Conservation (phyloP, 2,329 filamentous ascomycete genomes). For the Endothia cerciana region DNA sequence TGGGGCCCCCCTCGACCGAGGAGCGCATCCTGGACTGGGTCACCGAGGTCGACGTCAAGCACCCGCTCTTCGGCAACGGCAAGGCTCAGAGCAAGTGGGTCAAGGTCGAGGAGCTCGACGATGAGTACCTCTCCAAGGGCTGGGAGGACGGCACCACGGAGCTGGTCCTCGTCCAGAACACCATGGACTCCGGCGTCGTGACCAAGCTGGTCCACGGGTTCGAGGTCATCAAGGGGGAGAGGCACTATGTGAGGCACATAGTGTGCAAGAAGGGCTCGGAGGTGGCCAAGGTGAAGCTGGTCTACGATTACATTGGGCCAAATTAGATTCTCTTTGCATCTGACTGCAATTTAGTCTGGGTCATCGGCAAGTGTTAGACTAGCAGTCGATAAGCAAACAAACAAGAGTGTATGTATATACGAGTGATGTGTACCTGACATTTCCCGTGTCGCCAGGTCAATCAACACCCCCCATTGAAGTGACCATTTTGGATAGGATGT, state of each 20-base stretch:
- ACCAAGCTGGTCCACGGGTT: constrained; percentile 27
- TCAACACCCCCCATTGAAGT: background rate
- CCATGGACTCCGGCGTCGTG: constrained; percentile 27
- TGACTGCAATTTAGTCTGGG: background rate
- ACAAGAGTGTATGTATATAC: background rate
- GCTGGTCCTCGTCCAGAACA: constrained; percentile 29
- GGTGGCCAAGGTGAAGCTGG: constrained; percentile 23
- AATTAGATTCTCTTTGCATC: background rate
- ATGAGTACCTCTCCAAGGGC: constrained; percentile 30
- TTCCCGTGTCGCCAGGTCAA: background rate
- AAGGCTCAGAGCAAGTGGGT: constrained; percentile 29
- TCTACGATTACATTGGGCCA: constrained; percentile 28
- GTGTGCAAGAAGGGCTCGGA: constrained; percentile 23
- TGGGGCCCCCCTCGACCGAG: constrained; percentile 27
- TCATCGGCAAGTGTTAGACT: background rate
- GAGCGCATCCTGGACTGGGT: constrained; percentile 30
- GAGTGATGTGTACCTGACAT: background rate
- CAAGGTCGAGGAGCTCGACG: constrained; percentile 25
- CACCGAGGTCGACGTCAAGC: constrained; percentile 29
- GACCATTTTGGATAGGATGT: background rate
- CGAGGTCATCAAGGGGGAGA: constrained; percentile 22
- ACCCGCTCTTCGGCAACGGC: constrained; percentile 32
- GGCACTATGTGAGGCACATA: constrained; percentile 26
- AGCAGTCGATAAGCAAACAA: background rate
- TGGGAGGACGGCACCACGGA: constrained; percentile 31